Evolutionary conservation across 176 grass and related monocot species (phyloP), one percentile per base, ranked within the genome.

Genomic region (Triticum turgidum): DNA sequence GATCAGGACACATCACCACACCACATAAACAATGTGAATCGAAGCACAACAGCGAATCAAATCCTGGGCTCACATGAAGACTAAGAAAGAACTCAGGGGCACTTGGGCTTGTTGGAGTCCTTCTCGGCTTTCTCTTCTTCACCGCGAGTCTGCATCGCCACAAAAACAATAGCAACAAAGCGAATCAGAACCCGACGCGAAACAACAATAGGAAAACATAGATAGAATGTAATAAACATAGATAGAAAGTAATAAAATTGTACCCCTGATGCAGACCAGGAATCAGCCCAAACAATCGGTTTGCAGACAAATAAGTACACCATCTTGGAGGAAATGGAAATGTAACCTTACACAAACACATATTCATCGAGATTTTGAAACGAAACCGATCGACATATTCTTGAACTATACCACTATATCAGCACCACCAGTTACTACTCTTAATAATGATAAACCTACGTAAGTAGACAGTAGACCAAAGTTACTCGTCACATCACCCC

Each of bases 61-160:
- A 41, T 41, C 7, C 4, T 0, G 7, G 38, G 38, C 38, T 41
- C 38, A 41, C 38, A 41, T 9, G 38, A 41, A 4, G 38, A 41
- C 38, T 41, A 97, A 97, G 90, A 97, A 92, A 15, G 95, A 90
- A 67, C 90, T 94, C n/a, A 88, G 88, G 14, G 95, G 9, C 92
- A 85, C 86, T 97, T 94, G 9, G 92, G 95, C 87, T 94, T 97
- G 95, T 92, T 94, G 4, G 95, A 90, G 12, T 97, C 95, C 86
- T 97, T 94, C 41, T 61, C 86, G 29, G 90, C 84, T 94, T 94
- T 47, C 5, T 7, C 84, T 91, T 90, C 92, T 83, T 97, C 90
- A 91, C 90, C 5, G 90, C 67, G 34, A 97, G 90, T 80, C 94
- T 94, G 64, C 45, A 42, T 11, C 41, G 7, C 25, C 38, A 41